Evolutionary conservation across 805 yeast genomes (phyloP), one percentile per base, ranked within the genome.

Genomic region (Zygosaccharomyces pseudorouxii): DNA sequence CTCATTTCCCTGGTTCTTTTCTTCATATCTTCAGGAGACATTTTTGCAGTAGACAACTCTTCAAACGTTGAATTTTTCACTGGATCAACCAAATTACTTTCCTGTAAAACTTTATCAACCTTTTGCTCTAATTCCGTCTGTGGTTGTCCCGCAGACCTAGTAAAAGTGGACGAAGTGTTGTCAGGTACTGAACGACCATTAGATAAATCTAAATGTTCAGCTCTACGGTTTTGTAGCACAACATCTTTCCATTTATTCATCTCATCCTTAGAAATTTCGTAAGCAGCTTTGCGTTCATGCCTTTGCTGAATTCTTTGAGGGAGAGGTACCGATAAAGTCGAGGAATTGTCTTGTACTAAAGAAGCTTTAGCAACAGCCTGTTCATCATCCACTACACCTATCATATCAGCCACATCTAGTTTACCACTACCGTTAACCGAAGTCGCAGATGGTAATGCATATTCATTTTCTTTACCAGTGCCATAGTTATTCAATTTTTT

Each of bases 191-290:
- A 58, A 12, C 69, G 67, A 43, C 62, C 62, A 59, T 84, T 62
- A 14, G 96, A 93, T 65, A 92, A 92, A 47, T 79, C 76, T 44
- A 93, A 69, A 49, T 86, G 89, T 60, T 90, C 97, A 0, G 96
- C 93, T 51, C 81, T 80, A 57, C 96, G 80, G 58, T 87, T 86
- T 48, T 79, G 77, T 52, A 81, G 80, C 20, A 93, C 88, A 0
- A 84, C 79, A 44, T 89, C 96, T 47, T 82, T 79, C 98, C 99
- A 93, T 67, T 84, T 86, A 50, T 80, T 76, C 5, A 92, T 86
- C 63, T 93, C 96, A 38, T 84, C 85, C 56, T 84, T 89, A 39
- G 97, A 81, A 29, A 93, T 78, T 49, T 87, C 95, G 64, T 86
- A 90, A 0, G 99, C 98, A 2, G 92, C 97, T 49, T 75, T 77